Conservation (phyloP, 2,329 filamentous ascomycete species). For the Fusarium sp. region DNA sequence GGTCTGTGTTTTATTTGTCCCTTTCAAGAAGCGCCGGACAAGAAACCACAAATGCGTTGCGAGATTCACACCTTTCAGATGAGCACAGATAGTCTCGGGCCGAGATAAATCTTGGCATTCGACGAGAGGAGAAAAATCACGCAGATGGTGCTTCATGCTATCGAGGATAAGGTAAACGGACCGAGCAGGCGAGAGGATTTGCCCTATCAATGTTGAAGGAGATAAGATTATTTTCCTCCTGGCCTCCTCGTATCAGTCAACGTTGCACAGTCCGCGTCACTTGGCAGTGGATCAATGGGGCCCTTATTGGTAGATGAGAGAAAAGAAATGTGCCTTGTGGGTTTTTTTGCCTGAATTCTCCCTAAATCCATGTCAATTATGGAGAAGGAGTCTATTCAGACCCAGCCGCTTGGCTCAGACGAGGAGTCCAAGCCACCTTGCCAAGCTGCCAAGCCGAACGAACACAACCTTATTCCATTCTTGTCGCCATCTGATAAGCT, state of each 20-base stretch:
- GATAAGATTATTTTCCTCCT: background rate
- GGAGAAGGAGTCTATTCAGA: background rate
- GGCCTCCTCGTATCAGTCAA: background rate
- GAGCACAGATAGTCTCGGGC: background rate
- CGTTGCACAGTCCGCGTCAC: background rate
- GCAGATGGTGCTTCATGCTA: background rate
- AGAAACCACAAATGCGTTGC: background rate
- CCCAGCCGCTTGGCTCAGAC: background rate
- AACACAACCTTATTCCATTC: background rate
- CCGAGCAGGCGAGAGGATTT: background rate
- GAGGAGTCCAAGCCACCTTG: background rate
- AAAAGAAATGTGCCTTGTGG: background rate
- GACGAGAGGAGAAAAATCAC: background rate
- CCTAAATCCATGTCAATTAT: background rate
- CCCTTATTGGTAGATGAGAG: background rate
- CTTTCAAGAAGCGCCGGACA: background rate
- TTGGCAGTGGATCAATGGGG: background rate
- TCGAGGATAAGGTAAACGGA: background rate
- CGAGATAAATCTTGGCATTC: background rate
- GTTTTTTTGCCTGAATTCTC: background rate
- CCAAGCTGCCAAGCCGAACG: background rate
- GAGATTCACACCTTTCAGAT: background rate
- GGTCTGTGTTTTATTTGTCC: background rate
- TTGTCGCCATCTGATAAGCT: background rate
- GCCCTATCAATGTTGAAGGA: background rate